These are phyloP conservation scores for Xeromyces bisporus DNA, from an alignment of 495 filamentous ascomycete genomes.

Conservation along the genomic window DNA sequence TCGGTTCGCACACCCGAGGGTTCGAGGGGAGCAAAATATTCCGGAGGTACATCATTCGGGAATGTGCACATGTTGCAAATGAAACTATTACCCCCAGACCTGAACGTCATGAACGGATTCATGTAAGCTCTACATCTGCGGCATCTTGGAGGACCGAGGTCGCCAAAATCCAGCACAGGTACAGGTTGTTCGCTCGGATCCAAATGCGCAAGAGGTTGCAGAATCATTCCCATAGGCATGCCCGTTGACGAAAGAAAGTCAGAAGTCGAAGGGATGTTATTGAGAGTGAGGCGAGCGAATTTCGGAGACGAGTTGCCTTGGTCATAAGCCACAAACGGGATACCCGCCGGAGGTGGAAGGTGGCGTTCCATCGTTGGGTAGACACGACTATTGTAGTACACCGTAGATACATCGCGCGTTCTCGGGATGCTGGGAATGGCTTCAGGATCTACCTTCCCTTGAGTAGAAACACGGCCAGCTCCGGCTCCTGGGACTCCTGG, in stretches of 20 bases:
- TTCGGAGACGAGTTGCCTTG: slow-evolving; percentile 96
- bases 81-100: slow-evolving; percentile 84
- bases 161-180: slow-evolving; percentile 90
- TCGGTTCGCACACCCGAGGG: slow-evolving; percentile 78
- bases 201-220: slow-evolving; percentile 76
- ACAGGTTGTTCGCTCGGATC: slow-evolving; percentile 76
- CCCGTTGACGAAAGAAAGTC: slow-evolving; percentile 66
- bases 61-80: slow-evolving; percentile 98
- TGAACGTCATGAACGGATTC: slow-evolving; percentile 97
- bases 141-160: slow-evolving; percentile 78
- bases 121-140: slow-evolving; percentile 91
- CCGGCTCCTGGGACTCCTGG: slow-evolving; percentile 26
- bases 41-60: slow-evolving; percentile 80
- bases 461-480: slow-evolving; percentile 35
- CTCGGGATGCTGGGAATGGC: slow-evolving; percentile 84
- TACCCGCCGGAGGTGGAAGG: slow-evolving; percentile 71
- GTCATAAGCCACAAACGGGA: slow-evolving; percentile 82
- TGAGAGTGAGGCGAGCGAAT: slow-evolving; percentile 77
- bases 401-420: slow-evolving; percentile 62
- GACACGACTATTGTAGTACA: slow-evolving; percentile 70
- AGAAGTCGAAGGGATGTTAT: slow-evolving; percentile 69
- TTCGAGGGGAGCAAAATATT: slow-evolving; percentile 86
- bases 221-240: slow-evolving; percentile 69
- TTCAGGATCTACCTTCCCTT: slow-evolving; percentile 73
- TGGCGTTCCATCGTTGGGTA: slow-evolving; percentile 92